Percentiles rank a stretch among this genome's conserved stretches.
Evolutionary conservation across 306 rosid genomes (phyloP).

Genomic region (Cucumis hystrix): DNA sequence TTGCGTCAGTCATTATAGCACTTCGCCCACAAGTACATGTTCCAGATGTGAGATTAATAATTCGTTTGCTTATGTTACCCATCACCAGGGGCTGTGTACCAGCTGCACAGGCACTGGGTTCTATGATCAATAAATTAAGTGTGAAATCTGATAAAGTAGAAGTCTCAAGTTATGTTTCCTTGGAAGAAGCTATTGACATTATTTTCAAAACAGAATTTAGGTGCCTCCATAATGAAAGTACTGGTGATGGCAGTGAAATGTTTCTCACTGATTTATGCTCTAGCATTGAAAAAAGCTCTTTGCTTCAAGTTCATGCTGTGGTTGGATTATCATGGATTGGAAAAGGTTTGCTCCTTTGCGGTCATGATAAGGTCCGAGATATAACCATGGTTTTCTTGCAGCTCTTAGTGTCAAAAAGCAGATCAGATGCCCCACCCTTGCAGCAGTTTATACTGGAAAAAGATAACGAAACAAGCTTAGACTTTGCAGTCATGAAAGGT

Average conservation of each 20-base stretch:
- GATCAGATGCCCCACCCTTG: conserved; percentile 15
- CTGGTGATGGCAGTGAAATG: conserved; percentile 26
- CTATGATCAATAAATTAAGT: conserved; percentile 67
- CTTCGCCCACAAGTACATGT: conserved; percentile 38
- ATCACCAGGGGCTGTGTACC: conserved; percentile 62
- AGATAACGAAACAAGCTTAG: conserved; percentile 21
- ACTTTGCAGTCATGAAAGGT: conserved; percentile 37
- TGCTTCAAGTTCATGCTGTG: conserved; percentile 55
- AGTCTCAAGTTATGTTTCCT: conserved; percentile 26
- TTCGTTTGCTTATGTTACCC: conserved; percentile 43
- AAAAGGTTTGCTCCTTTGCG: conserved; percentile 75
- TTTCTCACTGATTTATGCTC: conserved; percentile 56
- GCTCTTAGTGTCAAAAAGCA: conserved; percentile 38
- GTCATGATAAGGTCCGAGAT: conserved; percentile 77
- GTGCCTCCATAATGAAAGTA: conserved; percentile 17
- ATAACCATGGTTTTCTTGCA: conserved; percentile 49
- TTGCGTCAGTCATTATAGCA: conserved; percentile 67
- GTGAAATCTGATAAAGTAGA: conserved; percentile 26
- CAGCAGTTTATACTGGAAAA: conserved; percentile 23
- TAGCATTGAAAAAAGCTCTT: conserved; percentile 31
- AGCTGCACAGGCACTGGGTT: conserved; percentile 88
- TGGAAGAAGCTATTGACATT: conserved; percentile 70
- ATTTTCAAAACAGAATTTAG: conserved; percentile 38
- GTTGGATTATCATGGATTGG: conserved; percentile 92
- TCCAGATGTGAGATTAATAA: conserved; percentile 37